phyloP scores from a whole-genome alignment of 1,284 basidiomycete genomes.

The Puccinia horiana region DNA sequence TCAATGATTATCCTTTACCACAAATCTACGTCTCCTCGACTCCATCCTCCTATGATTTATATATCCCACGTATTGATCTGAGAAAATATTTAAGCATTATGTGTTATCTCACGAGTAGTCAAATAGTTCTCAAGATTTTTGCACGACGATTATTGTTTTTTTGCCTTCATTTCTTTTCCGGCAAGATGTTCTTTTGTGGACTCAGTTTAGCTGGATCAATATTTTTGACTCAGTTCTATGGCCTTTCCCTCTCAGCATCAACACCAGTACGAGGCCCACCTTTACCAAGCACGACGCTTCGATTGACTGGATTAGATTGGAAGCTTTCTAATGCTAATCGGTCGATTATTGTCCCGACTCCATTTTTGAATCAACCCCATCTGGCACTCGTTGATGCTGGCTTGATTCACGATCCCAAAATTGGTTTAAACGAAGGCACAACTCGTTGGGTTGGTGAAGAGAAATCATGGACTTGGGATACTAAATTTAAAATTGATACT shows the following conservation, averaged over 20 bases:
- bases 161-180: too few species aligned
- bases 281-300: slow-evolving; percentile 20
- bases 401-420: slow-evolving; percentile 52
- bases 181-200: too few species aligned
- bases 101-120: too few species aligned
- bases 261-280: slow-evolving; percentile 21
- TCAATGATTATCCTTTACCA: too few species aligned
- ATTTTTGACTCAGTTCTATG: too few species aligned
- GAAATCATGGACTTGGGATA: slow-evolving; percentile 41
- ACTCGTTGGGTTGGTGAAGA: slow-evolving; percentile 49
- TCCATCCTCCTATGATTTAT: too few species aligned
- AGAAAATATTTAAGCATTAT: too few species aligned
- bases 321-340: slow-evolving; percentile 53
- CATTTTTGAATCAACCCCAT: slow-evolving; percentile 52
- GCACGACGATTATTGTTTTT: too few species aligned
- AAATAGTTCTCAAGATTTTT: too few species aligned
- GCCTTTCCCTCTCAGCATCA: neutral
- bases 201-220: too few species aligned
- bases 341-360: slow-evolving; percentile 53
- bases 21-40: too few species aligned
- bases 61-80: too few species aligned
- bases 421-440: slow-evolving; percentile 49
- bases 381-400: slow-evolving; percentile 54
- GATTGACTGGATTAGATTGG: slow-evolving; percentile 51
- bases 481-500: neutral